These are phyloP conservation scores for Pyricularia sp. DNA, from an alignment of 2,329 filamentous ascomycete genomes.

Conservation along the genomic window DNA sequence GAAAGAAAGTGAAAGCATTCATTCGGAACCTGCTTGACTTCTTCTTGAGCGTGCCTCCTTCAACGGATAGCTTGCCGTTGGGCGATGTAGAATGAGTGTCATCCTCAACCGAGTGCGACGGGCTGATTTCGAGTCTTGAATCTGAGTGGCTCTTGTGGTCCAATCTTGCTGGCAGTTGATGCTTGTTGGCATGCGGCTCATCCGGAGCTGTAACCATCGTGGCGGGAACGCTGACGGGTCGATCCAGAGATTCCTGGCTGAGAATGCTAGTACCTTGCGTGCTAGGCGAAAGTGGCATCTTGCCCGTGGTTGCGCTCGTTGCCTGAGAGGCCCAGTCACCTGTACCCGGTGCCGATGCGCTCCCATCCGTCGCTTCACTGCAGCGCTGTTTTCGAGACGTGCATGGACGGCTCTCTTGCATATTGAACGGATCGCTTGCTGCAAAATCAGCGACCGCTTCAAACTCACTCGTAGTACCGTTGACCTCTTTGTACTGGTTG, in stretches of 20 bases:
- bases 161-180: not conserved
- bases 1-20: slow-evolving; percentile 49
- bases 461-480: slow-evolving; percentile 33
- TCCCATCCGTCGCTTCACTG: slow-evolving; percentile 54
- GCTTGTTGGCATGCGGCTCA: slow-evolving; percentile 14
- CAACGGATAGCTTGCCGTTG: slow-evolving; percentile 25
- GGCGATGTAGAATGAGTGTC: slow-evolving; percentile 18
- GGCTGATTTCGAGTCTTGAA: slow-evolving; percentile 16
- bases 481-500: slow-evolving; percentile 30
- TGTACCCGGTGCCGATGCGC: slow-evolving; percentile 40
- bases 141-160: slow-evolving; percentile 17
- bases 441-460: slow-evolving; percentile 37
- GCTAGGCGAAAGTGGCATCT: slow-evolving; percentile 55
- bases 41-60: slow-evolving; percentile 46
- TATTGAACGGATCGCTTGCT: slow-evolving; percentile 38
- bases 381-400: slow-evolving; percentile 38
- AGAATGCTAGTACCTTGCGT: slow-evolving; percentile 58
- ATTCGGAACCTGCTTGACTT: slow-evolving; percentile 55
- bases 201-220: slow-evolving; percentile 28
- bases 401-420: slow-evolving; percentile 29
- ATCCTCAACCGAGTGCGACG: slow-evolving; percentile 23
- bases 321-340: slow-evolving; percentile 55
- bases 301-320: slow-evolving; percentile 53
- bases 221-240: slow-evolving; percentile 31
- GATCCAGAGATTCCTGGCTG: slow-evolving; percentile 48